Conservation (phyloP, 1,139 yeast species). For the Kodamaea ohmeri region DNA sequence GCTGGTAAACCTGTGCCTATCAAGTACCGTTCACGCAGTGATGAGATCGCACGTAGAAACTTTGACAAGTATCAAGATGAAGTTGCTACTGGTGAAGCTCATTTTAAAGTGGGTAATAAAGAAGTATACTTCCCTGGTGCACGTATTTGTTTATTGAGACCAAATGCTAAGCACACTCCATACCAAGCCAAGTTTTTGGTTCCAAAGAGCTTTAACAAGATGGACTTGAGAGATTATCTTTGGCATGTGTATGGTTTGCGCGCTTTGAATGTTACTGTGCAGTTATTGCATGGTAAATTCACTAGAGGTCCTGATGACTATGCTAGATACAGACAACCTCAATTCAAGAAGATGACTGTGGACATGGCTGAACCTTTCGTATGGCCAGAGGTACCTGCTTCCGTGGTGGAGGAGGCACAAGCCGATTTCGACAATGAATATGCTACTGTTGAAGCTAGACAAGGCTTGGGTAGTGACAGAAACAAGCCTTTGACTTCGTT, state of each 20-base stretch:
- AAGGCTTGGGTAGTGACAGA: conserved; percentile 62
- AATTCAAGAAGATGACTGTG: conserved; percentile 89
- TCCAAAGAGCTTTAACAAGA: conserved; percentile 84
- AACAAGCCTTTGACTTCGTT: conserved; percentile 68
- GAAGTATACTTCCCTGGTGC: conserved; percentile 82
- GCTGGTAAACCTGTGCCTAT: conserved; percentile 47
- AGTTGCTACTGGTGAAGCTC: conserved; percentile 66
- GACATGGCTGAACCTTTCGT: conserved; percentile 91
- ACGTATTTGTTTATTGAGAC: conserved; percentile 71
- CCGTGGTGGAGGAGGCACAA: conserved; percentile 24
- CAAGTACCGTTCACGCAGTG: conserved; percentile 35
- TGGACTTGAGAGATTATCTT: conserved; percentile 87
- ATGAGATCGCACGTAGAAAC: conserved; percentile 39
- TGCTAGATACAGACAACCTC: conserved; percentile 76
- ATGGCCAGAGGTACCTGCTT: conserved; percentile 72
- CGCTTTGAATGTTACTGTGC: conserved; percentile 84
- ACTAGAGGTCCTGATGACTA: conserved; percentile 57
- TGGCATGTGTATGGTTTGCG: conserved; percentile 85
- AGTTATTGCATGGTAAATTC: conserved; percentile 73
- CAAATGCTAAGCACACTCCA: conserved; percentile 92
- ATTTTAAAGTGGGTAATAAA: conserved; percentile 74
- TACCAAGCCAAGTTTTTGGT: conserved; percentile 93
- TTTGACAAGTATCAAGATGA: conserved; percentile 49
- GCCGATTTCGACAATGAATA: conserved; percentile 27
- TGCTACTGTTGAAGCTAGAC: conserved; percentile 28